Evolutionary conservation across 1,284 basidiomycete genomes (phyloP).

Genomic region (Fomitopsis schrenkii): DNA sequence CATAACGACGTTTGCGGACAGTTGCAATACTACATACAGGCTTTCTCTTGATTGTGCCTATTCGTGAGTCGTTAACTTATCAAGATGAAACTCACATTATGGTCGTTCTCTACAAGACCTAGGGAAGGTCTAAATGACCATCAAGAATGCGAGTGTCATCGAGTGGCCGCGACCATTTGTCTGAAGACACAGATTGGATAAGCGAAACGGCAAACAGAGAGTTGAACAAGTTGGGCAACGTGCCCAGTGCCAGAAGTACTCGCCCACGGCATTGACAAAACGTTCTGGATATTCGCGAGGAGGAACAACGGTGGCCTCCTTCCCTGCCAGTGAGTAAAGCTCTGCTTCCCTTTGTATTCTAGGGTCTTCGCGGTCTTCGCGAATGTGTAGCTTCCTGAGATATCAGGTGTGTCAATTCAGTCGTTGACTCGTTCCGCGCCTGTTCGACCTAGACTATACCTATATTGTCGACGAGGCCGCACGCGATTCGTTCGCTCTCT

Average conservation of each 20-base stretch:
- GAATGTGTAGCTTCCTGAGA: slow-evolving; percentile 65
- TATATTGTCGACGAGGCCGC: slow-evolving; percentile 78
- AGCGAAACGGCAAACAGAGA: neutral
- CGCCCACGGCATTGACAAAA: slow-evolving; percentile 61
- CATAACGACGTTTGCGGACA: neutral
- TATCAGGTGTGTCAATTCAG: neutral
- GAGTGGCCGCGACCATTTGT: slow-evolving; percentile 34
- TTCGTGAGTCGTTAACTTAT: neutral
- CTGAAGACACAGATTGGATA: slow-evolving; percentile 12
- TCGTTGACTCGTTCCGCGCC: no score
- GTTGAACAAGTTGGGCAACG: slow-evolving; percentile 40
- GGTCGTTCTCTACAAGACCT: slow-evolving; percentile 23
- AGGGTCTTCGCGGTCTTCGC: slow-evolving; percentile 53
- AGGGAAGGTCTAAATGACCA: slow-evolving; percentile 25
- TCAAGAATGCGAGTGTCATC: slow-evolving; percentile 25
- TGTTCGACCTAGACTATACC: slow-evolving; percentile 33
- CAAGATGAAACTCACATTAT: neutral
- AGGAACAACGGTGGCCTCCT: slow-evolving; percentile 70
- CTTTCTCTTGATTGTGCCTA: no score
- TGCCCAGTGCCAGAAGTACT: slow-evolving; percentile 53
- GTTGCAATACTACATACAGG: neutral
- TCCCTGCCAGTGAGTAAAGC: slow-evolving; percentile 47
- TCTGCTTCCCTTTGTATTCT: slow-evolving; percentile 75
- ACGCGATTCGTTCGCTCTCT: slow-evolving; percentile 58
- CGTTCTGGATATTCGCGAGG: slow-evolving; percentile 69